Evolutionary conservation across 805 yeast genomes (phyloP).

Genomic region (Cyberlindnera petersonii): DNA sequence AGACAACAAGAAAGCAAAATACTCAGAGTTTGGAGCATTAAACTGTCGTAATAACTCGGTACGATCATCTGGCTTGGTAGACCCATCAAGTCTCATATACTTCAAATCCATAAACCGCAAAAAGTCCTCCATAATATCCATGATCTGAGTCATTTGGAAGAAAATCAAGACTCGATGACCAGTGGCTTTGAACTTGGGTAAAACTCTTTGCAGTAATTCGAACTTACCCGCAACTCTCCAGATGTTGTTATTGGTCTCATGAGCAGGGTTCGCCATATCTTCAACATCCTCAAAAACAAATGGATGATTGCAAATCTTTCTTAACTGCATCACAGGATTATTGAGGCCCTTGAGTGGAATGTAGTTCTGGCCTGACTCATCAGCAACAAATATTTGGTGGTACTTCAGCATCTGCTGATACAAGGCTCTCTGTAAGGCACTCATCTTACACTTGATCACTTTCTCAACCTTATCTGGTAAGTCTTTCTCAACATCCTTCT

Average conservation of each 20-base stretch:
- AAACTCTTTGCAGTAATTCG: conserved; percentile 67
- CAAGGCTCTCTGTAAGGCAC: conserved; percentile 64
- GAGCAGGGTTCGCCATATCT: conserved; percentile 58
- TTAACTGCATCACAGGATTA: conserved; percentile 79
- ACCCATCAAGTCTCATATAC: conserved; percentile 77
- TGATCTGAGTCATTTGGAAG: conserved; percentile 86
- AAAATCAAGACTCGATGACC: conserved; percentile 80
- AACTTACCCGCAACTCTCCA: conserved; percentile 82
- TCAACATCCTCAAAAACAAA: conserved; percentile 84
- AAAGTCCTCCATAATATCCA: conserved; percentile 88
- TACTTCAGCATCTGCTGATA: conserved; percentile 77
- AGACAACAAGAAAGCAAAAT: conserved; percentile 72
- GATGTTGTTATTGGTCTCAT: conserved; percentile 58
- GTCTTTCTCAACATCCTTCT: conserved; percentile 84
- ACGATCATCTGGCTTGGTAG: conserved; percentile 82
- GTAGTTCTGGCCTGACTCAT: conserved; percentile 50
- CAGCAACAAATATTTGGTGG: conserved; percentile 64
- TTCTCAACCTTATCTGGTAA: conserved; percentile 81
- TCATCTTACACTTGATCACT: conserved; percentile 73
- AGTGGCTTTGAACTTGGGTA: conserved; percentile 69
- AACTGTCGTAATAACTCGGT: conserved; percentile 67
- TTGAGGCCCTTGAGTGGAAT: conserved; percentile 70
- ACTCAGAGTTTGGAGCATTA: conserved; percentile 72
- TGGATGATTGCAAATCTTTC: conserved; percentile 86
- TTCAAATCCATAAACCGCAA: conserved; percentile 61